phyloP scores from a whole-genome alignment of 176 grass and related monocot genomes.

The Raddia distichophylla region DNA sequence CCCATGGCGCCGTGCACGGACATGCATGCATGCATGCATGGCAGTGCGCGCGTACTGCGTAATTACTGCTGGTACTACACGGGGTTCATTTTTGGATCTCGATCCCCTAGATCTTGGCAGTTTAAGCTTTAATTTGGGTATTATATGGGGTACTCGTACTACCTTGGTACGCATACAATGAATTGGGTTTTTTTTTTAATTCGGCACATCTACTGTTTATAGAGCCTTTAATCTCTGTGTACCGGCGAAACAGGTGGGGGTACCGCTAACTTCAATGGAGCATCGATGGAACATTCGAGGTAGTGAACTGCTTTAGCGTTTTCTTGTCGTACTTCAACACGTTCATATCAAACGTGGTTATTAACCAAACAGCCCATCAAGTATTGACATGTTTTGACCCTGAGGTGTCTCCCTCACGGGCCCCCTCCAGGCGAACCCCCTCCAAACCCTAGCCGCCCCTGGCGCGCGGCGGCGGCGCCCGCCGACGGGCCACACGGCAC shows the following conservation, averaged over 20 bases:
- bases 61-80: not conserved
- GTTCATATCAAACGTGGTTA: not conserved
- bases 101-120: slow-evolving; percentile 1
- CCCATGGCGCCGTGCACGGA: not conserved
- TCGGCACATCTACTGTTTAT: not conserved
- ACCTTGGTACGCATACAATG: not conserved
- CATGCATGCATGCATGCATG: not conserved
- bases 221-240: not conserved
- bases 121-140: slow-evolving; percentile 11
- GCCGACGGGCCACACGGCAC: no score
- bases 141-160: no score
- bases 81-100: not conserved
- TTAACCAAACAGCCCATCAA: no score
- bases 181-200: not conserved
- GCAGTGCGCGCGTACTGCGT: not conserved
- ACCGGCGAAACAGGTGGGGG: not conserved
- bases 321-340: not conserved
- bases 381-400: no score
- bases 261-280: not conserved
- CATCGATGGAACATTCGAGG: not conserved
- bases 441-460: no score
- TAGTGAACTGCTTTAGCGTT: not conserved
- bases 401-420: no score
- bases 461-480: no score
- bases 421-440: no score